Evolutionary conservation across 2,329 filamentous ascomycete species (phyloP).

Genomic region (Colletotrichum shisoi): DNA sequence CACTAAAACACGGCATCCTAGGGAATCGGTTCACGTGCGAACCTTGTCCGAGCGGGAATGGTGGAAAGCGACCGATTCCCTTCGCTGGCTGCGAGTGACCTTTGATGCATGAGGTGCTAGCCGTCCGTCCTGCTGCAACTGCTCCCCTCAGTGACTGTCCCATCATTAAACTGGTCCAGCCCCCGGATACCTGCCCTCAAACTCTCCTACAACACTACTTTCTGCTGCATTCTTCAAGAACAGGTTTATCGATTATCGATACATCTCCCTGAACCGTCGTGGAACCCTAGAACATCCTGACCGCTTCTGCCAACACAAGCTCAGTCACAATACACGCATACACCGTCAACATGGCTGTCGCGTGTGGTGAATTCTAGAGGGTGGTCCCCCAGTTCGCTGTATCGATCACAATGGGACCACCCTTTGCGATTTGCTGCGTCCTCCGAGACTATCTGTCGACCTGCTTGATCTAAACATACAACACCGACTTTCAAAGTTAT

Average conservation of each 20-base stretch:
- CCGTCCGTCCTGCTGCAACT: conserved; percentile 18
- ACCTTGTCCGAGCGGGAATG: conserved; percentile 24
- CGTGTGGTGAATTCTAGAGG: conserved; percentile 62
- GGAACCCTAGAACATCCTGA: neutral
- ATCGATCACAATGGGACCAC: conserved; percentile 64
- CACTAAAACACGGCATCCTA: neutral
- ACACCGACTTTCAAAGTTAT: neutral
- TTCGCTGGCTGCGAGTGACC: conserved; percentile 21
- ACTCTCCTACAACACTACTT: neutral
- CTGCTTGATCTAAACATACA: conserved; percentile 8
- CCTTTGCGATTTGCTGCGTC: conserved; percentile 56
- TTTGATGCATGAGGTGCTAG: conserved; percentile 20
- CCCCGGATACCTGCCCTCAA: conserved; percentile 12
- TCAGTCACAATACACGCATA: neutral
- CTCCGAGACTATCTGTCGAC: conserved; percentile 40
- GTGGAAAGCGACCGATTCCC: neutral
- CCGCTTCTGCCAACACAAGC: neutral
- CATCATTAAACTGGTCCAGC: conserved; percentile 21
- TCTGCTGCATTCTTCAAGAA: conserved; percentile 4
- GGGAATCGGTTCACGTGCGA: conserved; percentile 37
- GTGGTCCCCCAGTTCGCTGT: conserved; percentile 57
- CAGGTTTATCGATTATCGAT: conserved; percentile 2
- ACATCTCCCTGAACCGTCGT: neutral
- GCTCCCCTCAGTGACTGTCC: conserved; percentile 1
- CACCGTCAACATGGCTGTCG: conserved; percentile 42